Base-by-base conservation (phyloP, 139 green algal genomes). In the Astrephomene gubernaculifera region DNA sequence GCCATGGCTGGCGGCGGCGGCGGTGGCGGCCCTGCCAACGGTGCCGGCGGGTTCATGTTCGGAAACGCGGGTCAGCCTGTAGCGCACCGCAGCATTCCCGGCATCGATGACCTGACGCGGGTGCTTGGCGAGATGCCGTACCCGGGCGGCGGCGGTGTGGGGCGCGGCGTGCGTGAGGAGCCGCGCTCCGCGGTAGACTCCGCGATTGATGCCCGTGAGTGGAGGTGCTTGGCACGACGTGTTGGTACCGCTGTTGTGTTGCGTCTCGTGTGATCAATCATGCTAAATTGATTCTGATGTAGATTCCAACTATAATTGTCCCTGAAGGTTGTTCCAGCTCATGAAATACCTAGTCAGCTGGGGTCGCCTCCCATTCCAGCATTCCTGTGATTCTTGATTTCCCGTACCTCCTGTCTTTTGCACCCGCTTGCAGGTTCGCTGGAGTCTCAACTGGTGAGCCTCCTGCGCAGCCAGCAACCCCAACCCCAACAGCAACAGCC, bases 201-300 rank as follows among this genome's bases (percentile, higher is more conserved):
- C 17, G 72, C 71, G 1, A 76, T 90, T 27, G 86, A 90, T 33
- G 78, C 85, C 65, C 71, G 80, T 90, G 65, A 85, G 86, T 63
- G 49, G 12, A 25, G 12, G 49, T 57, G 12, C 49, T 12, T 57
- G 12, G 49, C 49, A 25, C 12, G 49, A 17, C 49, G 49, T 17
- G 12, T 12, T 17, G 12, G 49, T 57, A n/a, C n/a, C n/a, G n/a
- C 49, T 57, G 49, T 57, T 12, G 49, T 12, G 49, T 25, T 12
- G 49, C 12, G 49, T 25, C 12, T 17, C 17, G 12, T 57, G 12
- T 57, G 49, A 17, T 12, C 17, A 57, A 57, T 57, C 12, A 12
- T 12, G 49, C 12, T 57, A 57, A 25, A 17, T 57, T 17, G 49
- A 12, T 57, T 57, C 49, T 25, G 12, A 57, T 17, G 49, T 17